A percentile compares a stretch with the other conserved stretches of the same genome.
Conservation (phyloP, 1,139 yeast genomes). For the Pichia sp. region DNA sequence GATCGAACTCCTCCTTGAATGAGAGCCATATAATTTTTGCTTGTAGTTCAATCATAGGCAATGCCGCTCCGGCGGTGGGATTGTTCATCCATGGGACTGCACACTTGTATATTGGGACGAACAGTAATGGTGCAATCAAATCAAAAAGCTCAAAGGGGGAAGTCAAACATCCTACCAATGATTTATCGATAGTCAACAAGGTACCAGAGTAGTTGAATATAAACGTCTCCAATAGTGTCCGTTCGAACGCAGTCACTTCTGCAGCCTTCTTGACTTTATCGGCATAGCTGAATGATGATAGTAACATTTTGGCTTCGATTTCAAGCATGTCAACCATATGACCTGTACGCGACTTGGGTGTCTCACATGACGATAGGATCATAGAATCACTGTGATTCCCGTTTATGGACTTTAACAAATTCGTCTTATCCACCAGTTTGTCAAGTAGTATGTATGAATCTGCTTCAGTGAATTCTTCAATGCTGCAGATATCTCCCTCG, state of each 20-base stretch:
- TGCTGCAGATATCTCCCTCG: background rate
- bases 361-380: background rate
- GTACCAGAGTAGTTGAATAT: conserved; percentile 28
- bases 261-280: background rate
- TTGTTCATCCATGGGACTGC: conserved; percentile 34
- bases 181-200: conserved; percentile 27
- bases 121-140: conserved; percentile 22
- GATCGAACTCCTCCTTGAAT: conserved; percentile 19
- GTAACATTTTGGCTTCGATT: background rate
- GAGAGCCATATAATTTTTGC: conserved; percentile 30
- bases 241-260: conserved; percentile 23
- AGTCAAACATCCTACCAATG: conserved; percentile 21
- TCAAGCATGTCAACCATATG: conserved; percentile 1
- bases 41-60: conserved; percentile 29
- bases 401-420: background rate
- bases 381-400: background rate
- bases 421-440: conserved; percentile 6
- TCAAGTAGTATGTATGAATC: conserved; percentile 7
- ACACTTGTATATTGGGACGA: conserved; percentile 25
- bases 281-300: background rate
- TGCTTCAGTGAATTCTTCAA: background rate
- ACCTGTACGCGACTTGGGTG: background rate
- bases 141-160: conserved; percentile 32
- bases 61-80: conserved; percentile 32
- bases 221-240: conserved; percentile 30